Evolutionary conservation across 768 basidiomycete species (phyloP).

Genomic region (Trametes gibbosa): DNA sequence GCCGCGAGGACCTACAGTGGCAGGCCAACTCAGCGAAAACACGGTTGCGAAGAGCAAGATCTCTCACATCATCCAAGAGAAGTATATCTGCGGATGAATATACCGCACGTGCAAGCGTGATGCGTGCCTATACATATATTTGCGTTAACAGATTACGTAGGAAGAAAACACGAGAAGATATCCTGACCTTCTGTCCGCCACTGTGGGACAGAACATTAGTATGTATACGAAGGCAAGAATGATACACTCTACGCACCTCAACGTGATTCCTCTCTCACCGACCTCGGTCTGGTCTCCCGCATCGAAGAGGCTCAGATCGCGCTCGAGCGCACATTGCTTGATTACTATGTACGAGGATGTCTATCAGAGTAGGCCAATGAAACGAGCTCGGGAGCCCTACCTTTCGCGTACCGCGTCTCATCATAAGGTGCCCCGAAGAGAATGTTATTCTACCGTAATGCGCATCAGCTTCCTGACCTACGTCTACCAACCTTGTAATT

Average conservation of each 20-base stretch:
- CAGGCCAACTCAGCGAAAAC: not conserved
- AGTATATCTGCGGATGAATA: slow-evolving; percentile 62
- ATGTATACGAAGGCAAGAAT: not conserved
- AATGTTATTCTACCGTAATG: slow-evolving; percentile 43
- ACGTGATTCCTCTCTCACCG: slow-evolving; percentile 54
- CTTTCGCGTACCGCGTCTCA: slow-evolving; percentile 41
- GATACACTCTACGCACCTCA: slow-evolving; percentile 27
- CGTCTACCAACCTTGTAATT: not conserved
- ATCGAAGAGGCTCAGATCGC: slow-evolving; percentile 45
- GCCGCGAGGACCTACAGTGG: slow-evolving; percentile 40
- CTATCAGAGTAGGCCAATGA: not conserved
- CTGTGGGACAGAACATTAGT: slow-evolving; percentile 8
- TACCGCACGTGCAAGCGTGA: slow-evolving; percentile 56
- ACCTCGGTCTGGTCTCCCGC: slow-evolving; percentile 54
- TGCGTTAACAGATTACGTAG: not conserved
- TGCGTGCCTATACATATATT: slow-evolving; percentile 40
- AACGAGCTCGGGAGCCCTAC: slow-evolving; percentile 15
- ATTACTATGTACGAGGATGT: slow-evolving; percentile 26
- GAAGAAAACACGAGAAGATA: not conserved
- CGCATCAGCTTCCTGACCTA: no score
- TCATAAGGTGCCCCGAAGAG: slow-evolving; percentile 46
- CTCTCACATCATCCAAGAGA: slow-evolving; percentile 66
- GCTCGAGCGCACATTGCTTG: slow-evolving; percentile 39
- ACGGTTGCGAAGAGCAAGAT: not conserved
- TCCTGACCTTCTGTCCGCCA: slow-evolving; percentile 44